Conservation (phyloP, 495 filamentous ascomycete species). For the Entonaema liquescens region DNA sequence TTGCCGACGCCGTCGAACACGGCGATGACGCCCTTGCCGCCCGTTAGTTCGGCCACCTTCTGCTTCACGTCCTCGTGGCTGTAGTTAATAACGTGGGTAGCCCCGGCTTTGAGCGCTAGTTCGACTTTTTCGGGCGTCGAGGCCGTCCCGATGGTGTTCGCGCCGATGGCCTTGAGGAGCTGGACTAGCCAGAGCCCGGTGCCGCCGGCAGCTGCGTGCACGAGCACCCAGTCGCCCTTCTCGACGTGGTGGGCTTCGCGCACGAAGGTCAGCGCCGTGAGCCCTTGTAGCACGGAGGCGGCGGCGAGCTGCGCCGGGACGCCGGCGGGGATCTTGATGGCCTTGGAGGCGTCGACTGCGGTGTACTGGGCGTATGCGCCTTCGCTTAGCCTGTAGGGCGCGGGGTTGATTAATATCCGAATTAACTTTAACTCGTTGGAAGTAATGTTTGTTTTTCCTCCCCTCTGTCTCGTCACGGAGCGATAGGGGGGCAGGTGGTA, state of each 20-base stretch:
- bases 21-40: constrained; percentile 73
- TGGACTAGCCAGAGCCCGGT: constrained; percentile 82
- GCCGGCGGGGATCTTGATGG: constrained; percentile 69
- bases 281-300: constrained; percentile 78
- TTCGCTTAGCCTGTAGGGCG: constrained; percentile 52
- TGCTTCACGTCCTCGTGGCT: constrained; percentile 70
- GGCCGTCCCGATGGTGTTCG: constrained; percentile 84
- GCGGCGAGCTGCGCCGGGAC: constrained; percentile 70
- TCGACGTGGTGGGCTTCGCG: constrained; percentile 79
- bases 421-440: too few species aligned
- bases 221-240: constrained; percentile 79
- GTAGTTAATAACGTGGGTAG: constrained; percentile 78
- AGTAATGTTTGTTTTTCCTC: too few species aligned
- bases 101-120: constrained; percentile 72
- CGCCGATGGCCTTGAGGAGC: constrained; percentile 76
- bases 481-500: not conserved
- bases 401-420: not conserved
- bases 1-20: constrained; percentile 93
- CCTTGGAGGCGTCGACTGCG: constrained; percentile 63
- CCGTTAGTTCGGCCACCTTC: constrained; percentile 74
- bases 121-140: constrained; percentile 76
- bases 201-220: constrained; percentile 92
- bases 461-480: too few species aligned
- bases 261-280: constrained; percentile 85
- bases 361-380: constrained; percentile 80